A percentile compares a stretch with the other conserved stretches of the same genome.
Evolutionary conservation across 192 early-diverging fungal genomes (phyloP).

Genomic region (Rhizophagus sp.): DNA sequence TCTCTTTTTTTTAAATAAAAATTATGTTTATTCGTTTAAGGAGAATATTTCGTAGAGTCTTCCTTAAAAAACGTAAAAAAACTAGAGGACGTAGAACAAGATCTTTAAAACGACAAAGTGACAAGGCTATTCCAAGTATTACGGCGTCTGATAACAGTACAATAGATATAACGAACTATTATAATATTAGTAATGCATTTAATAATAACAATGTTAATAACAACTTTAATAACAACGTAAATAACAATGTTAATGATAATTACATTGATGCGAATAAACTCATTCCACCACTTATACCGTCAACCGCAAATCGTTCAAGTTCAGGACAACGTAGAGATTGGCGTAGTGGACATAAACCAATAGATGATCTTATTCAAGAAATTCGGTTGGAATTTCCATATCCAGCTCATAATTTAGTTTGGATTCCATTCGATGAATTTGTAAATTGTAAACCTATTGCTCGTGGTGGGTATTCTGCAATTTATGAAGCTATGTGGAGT

Average conservation of each 20-base stretch:
- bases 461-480: constrained; percentile 41
- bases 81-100: background rate
- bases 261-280: background rate
- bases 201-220: too few relatives aligned
- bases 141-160: background rate
- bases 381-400: constrained; percentile 27
- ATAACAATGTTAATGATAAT: background rate
- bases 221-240: background rate
- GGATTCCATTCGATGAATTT: constrained; percentile 31
- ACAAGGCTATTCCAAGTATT: background rate
- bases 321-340: constrained; percentile 27
- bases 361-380: constrained; percentile 22
- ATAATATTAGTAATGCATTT: background rate
- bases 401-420: constrained; percentile 18
- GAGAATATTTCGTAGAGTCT: background rate
- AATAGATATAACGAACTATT: background rate
- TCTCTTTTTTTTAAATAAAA: background rate
- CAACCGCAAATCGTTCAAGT: background rate
- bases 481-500: constrained; percentile 32
- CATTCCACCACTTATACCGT: too few relatives aligned
- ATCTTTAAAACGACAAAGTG: background rate
- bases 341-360: constrained; percentile 19
- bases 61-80: constrained; percentile 8
- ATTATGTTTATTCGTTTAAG: constrained; percentile 3
- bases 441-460: constrained; percentile 23